Base-by-base conservation (phyloP, 345 rosid genomes). In the Arabis hirsuta region DNA sequence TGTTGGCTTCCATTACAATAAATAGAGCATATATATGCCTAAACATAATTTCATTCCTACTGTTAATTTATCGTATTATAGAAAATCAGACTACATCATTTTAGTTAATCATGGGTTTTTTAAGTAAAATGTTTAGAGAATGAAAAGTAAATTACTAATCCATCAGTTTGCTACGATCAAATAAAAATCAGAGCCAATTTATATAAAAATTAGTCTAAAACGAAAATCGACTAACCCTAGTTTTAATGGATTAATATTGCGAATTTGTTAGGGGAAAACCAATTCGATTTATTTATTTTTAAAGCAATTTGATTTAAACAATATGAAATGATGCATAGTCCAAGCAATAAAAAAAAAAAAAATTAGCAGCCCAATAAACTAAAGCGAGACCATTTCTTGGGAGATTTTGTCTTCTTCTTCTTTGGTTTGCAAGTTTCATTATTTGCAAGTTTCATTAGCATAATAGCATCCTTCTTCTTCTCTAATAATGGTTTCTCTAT, bases 281-380 rank as follows among this genome's bases (percentile, higher is more conserved):
- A n/a, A n/a, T n/a, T n/a, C n/a, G n/a, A n/a, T n/a, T n/a, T n/a
- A n/a, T n/a, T n/a, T n/a, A n/a, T n/a, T n/a, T n/a, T n/a, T n/a
- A n/a, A n/a, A n/a, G n/a, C 22, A 43, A 14, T 8, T 22, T 12
- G n/a, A 6, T 42, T 24, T 11, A 31, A 67, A 22, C 11, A 12
- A 62, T 27, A 65, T 3, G 26, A 45, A 48, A 63, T 58, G 16
- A 11, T 60, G 73, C 50, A 45, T 61, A 61, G 48, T 36, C 67
- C 55, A 58, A 43, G 9, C 20, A 52, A 52, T 3, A 34, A 27
- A 16, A 43, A n/a, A 45, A 27, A 12, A 9, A 4, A 32, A 55
- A 41, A 41, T 60, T 78, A 87, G 73, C 92, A 83, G 1, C 92
- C 88, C 50, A 87, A 81, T 31, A 87, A 32, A 69, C 67, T 84